Percentiles rank a stretch among this genome's conserved stretches.
These are phyloP conservation scores for Ustulina deusta DNA, from an alignment of 2,329 filamentous ascomycete species.

Conservation along the genomic window DNA sequence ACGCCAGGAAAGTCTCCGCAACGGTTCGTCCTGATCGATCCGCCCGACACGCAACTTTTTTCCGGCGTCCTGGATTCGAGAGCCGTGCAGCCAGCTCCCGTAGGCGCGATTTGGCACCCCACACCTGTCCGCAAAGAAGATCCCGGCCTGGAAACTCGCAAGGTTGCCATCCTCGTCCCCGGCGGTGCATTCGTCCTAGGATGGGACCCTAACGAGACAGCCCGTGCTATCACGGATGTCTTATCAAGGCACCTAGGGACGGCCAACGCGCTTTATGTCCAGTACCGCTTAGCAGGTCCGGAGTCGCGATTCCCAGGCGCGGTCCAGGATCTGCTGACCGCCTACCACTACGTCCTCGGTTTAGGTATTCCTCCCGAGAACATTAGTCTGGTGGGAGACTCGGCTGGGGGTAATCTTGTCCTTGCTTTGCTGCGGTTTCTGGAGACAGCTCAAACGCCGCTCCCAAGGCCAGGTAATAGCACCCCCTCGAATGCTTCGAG, in stretches of 20 bases:
- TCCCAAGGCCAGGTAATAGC: slow-evolving; percentile 37
- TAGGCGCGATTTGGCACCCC: slow-evolving; percentile 39
- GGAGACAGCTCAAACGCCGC: slow-evolving; percentile 22
- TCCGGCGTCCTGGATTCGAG: slow-evolving; percentile 31
- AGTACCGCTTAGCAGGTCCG: slow-evolving; percentile 37
- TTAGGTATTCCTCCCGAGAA: slow-evolving; percentile 38
- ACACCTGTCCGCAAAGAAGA: background rate
- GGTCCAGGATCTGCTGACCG: slow-evolving; percentile 38
- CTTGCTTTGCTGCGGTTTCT: slow-evolving; percentile 41
- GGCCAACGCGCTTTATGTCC: slow-evolving; percentile 31
- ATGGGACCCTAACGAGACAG: slow-evolving; percentile 30
- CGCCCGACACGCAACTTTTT: slow-evolving; percentile 22
- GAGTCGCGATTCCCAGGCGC: slow-evolving; percentile 40
- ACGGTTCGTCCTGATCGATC: slow-evolving; percentile 34
- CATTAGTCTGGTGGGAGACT: slow-evolving; percentile 41
- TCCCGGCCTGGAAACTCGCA: background rate
- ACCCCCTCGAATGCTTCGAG: background rate
- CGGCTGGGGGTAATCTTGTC: slow-evolving; percentile 41
- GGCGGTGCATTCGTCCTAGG: slow-evolving; percentile 41
- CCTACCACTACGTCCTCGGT: slow-evolving; percentile 37
- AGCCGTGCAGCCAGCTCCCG: slow-evolving; percentile 34
- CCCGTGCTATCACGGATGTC: slow-evolving; percentile 7
- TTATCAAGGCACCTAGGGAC: no score
- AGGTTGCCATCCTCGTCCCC: slow-evolving; percentile 32
- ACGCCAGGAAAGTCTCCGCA: slow-evolving; percentile 30